Percentiles rank a stretch among this genome's conserved stretches.
These are phyloP conservation scores for Medicago lupulina DNA, from an alignment of 306 rosid species.

Conservation along the genomic window DNA sequence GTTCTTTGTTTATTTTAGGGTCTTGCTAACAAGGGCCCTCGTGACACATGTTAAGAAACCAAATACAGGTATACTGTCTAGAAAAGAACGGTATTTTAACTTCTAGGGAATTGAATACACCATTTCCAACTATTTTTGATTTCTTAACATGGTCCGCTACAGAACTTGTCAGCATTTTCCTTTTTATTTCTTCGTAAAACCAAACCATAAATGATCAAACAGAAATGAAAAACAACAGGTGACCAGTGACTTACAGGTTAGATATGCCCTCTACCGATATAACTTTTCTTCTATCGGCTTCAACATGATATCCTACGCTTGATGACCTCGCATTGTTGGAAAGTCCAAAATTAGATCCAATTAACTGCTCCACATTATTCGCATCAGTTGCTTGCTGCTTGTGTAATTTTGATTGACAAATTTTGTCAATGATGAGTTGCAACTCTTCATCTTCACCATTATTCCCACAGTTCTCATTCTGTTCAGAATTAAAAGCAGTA, in stretches of 20 bases:
- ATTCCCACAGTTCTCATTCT: not conserved
- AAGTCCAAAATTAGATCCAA: not conserved
- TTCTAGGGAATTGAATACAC: not conserved
- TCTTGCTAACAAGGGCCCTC: not conserved
- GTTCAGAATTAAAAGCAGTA: not conserved
- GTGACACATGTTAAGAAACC: not conserved
- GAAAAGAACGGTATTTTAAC: not conserved
- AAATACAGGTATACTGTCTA: not conserved
- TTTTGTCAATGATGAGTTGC: not conserved
- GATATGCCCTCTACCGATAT: not conserved
- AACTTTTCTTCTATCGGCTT: not conserved
- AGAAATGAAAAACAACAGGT: not conserved
- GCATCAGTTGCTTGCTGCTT: not conserved
- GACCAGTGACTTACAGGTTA: not conserved
- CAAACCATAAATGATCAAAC: not conserved
- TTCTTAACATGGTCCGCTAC: not conserved
- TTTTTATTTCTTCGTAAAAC: not conserved
- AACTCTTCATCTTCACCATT: not conserved
- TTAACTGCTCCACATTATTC: not conserved
- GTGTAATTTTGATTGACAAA: not conserved
- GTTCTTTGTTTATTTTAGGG: not conserved
- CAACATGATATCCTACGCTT: not conserved
- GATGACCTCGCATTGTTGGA: conserved; percentile 1
- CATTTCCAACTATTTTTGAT: not conserved
- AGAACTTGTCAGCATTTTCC: not conserved